Percentiles rank a stretch among this genome's conserved stretches.
phyloP scores from a whole-genome alignment of 2,329 filamentous ascomycete species.

The Pseudocercospora fuligena region DNA sequence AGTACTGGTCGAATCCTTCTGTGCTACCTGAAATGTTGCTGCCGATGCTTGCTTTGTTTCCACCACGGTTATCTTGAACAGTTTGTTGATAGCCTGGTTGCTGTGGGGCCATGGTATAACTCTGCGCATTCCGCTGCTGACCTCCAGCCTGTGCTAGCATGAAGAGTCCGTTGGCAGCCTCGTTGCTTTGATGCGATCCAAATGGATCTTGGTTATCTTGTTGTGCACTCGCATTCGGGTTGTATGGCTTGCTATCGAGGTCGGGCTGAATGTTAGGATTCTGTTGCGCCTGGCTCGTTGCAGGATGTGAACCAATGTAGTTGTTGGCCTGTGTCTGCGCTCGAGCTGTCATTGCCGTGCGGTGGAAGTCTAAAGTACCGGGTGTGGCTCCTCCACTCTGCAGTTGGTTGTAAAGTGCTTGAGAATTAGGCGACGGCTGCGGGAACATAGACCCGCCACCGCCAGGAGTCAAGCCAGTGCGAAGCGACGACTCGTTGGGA shows the following conservation, averaged over 20 bases:
- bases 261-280: slow-evolving; percentile 46
- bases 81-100: slow-evolving; percentile 54
- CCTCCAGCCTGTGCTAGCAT: slow-evolving; percentile 78
- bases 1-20: slow-evolving; percentile 62
- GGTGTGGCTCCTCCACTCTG: slow-evolving; percentile 85
- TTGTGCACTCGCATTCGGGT: slow-evolving; percentile 50
- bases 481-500: slow-evolving; percentile 91
- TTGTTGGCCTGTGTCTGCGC: slow-evolving; percentile 59
- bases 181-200: slow-evolving; percentile 86
- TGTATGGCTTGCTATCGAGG: slow-evolving; percentile 56
- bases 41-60: slow-evolving; percentile 54
- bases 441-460: slow-evolving; percentile 98
- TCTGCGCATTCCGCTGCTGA: slow-evolving; percentile 58
- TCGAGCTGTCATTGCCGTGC: slow-evolving; percentile 82
- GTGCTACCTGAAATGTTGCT: slow-evolving; percentile 64
- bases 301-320: slow-evolving; percentile 42
- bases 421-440: slow-evolving; percentile 82
- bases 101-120: slow-evolving; percentile 50
- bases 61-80: slow-evolving; percentile 41
- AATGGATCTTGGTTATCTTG: slow-evolving; percentile 65
- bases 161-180: slow-evolving; percentile 91
- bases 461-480: slow-evolving; percentile 90
- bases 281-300: slow-evolving; percentile 51
- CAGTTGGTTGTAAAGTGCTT: slow-evolving; percentile 78
- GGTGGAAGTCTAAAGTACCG: slow-evolving; percentile 89